phyloP scores from a whole-genome alignment of 2,329 filamentous ascomycete species.

The Phoma sp. region DNA sequence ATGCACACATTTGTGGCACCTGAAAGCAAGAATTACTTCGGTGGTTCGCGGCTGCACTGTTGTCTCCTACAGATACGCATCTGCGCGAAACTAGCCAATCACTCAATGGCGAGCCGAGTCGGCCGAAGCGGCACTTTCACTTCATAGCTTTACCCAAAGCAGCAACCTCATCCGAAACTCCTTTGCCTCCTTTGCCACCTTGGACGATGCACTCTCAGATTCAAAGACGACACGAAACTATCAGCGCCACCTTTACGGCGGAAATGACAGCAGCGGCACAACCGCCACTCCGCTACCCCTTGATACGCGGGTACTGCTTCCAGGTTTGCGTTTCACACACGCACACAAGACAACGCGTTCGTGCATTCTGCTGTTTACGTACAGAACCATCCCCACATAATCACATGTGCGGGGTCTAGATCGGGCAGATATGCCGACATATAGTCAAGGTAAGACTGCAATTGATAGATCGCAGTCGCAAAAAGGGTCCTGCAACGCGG shows the following conservation, averaged over 20 bases:
- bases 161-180: slow-evolving; percentile 12
- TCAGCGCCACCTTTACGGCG: slow-evolving; percentile 3
- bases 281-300: slow-evolving; percentile 13
- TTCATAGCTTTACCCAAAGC: slow-evolving; percentile 8
- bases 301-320: not conserved
- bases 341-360: slow-evolving; percentile 1
- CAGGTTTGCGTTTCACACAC: not conserved
- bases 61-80: slow-evolving; percentile 3
- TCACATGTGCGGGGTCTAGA: slow-evolving; percentile 1
- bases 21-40: too few species aligned
- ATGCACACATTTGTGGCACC: too few species aligned
- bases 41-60: not conserved
- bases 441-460: not conserved
- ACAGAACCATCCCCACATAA: slow-evolving; percentile 2
- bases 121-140: slow-evolving; percentile 1
- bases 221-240: not conserved
- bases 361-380: slow-evolving; percentile 17
- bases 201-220: not conserved
- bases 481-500: slow-evolving; percentile 1
- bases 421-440: slow-evolving; percentile 6
- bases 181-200: not conserved
- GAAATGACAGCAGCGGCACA: slow-evolving; percentile 12
- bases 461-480: not conserved
- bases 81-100: not conserved
- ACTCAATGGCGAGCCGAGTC: not conserved